phyloP scores from a whole-genome alignment of 2,329 filamentous ascomycete genomes.

The Teratosphaeria pseudoeucalypti region DNA sequence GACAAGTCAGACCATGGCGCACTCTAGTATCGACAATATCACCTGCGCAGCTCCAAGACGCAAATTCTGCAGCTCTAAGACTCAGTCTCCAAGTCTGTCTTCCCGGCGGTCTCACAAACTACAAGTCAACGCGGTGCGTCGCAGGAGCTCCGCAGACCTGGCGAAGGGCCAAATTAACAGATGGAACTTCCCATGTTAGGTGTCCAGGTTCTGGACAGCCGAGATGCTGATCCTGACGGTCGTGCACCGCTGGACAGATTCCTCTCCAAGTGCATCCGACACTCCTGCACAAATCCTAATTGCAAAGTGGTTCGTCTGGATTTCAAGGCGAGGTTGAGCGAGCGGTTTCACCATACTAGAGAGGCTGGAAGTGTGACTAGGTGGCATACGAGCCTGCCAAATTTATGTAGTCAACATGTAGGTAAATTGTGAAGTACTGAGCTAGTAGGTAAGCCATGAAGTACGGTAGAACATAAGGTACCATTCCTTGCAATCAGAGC shows the following conservation, averaged over 20 bases:
- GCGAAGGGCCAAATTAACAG: background rate
- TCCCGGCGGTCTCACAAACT: too few relatives aligned
- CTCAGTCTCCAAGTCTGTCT: too few relatives aligned
- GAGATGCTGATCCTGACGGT: background rate
- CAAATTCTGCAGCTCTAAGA: too few relatives aligned
- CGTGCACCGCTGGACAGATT: background rate
- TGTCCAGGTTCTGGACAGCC: background rate
- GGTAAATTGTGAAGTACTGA: too few relatives aligned
- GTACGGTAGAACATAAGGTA: too few relatives aligned
- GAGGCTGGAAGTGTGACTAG: background rate
- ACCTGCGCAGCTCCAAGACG: too few relatives aligned
- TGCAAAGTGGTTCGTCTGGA: background rate
- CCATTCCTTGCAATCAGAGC: too few relatives aligned
- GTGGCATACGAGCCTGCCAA: background rate
- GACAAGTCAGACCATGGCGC: too few relatives aligned
- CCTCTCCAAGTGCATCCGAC: background rate
- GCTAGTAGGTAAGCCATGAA: too few relatives aligned
- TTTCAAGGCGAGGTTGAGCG: background rate
- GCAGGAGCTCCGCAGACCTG: background rate
- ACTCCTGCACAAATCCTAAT: background rate
- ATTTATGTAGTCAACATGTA: background rate
- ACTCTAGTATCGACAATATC: too few relatives aligned
- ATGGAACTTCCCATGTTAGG: background rate
- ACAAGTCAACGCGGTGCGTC: too few relatives aligned
- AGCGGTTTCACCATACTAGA: background rate